phyloP scores from a whole-genome alignment of 139 green algal species.

The Nannochloris sp. region DNA sequence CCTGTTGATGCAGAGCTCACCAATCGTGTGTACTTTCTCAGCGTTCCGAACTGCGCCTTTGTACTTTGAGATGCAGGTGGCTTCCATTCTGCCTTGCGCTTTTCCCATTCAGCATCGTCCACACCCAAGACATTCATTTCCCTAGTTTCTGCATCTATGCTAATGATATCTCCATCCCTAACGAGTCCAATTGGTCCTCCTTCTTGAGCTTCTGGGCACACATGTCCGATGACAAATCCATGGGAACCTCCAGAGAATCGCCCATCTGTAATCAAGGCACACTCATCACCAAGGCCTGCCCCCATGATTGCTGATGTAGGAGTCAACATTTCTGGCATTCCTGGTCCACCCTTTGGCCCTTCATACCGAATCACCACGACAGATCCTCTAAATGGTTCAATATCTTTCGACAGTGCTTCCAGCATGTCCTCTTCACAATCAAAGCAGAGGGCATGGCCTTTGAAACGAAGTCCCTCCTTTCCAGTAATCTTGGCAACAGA shows the following conservation, averaged over 20 bases:
- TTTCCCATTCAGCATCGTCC: constrained; percentile 56
- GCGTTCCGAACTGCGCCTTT: constrained; percentile 73
- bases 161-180: constrained; percentile 83
- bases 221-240: constrained; percentile 96
- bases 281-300: constrained; percentile 89
- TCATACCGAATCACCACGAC: constrained; percentile 94
- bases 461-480: constrained; percentile 58
- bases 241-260: constrained; percentile 92
- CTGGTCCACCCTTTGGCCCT: constrained; percentile 92
- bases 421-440: constrained; percentile 96
- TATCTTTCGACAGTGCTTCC: constrained; percentile 64
- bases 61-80: constrained; percentile 49
- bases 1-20: constrained; percentile 74
- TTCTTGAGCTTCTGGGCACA: constrained; percentile 89
- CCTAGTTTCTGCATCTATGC: constrained; percentile 73
- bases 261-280: constrained; percentile 93
- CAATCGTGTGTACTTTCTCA: constrained; percentile 98
- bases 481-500: constrained; percentile 98
- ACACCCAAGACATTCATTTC: constrained; percentile 72
- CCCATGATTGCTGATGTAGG: constrained; percentile 96
- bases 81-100: constrained; percentile 52
- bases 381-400: constrained; percentile 57
- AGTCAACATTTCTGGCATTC: constrained; percentile 99
- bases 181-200: constrained; percentile 87
- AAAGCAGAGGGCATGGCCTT: constrained; percentile 74